Base-by-base conservation (phyloP, 345 rosid species). In the Lagerstroemia speciosa region DNA sequence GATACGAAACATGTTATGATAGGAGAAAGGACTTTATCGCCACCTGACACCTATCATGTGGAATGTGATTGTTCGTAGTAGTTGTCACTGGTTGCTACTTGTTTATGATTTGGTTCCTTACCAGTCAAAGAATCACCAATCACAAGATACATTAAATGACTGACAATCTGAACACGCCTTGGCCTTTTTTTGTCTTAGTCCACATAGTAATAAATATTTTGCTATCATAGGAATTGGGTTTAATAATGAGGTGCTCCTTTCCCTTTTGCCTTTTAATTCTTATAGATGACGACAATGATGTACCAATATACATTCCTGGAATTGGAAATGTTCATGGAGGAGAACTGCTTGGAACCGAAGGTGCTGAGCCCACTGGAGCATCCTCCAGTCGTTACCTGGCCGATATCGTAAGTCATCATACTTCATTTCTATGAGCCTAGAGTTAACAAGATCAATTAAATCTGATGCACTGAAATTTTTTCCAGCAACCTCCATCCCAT, bases 341-440 rank as follows among this genome's bases (percentile, higher is more conserved):
- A 67, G 69, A 78, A 34, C 61, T 74, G 22, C 86, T 68, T 70
- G 77, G 72, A 69, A 58, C 78, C 20, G 83, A 83, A 73, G 89
- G 86, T 72, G 72, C 84, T 38, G 87, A 81, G 60, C 74, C 85
- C 55, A 78, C 84, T 72, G 86, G 82, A 68, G 86, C 85, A 70
- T 84, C 91, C 37, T 86, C 83, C 79, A 90, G 84, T 55, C 87
- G 79, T 45, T 84, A 88, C 74, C 76, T 88, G 64, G 86, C 79
- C 60, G 72, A 76, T 71, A 60, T 67, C 77, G 90, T 88, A 82
- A 4, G 75, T 19, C n/a, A 10, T 66, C 15, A 3, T 8, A 55
- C 14, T 55, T 55, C 22, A 22, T 26, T 26, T 55, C 3, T 55
- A 11, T 11, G 3, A n/a, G 31, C 24, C 30, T 12, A 55, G 8